A percentile compares a stretch with the other conserved stretches of the same genome.
Evolutionary conservation across 768 basidiomycete species (phyloP).

Genomic region (Trametes maxima): DNA sequence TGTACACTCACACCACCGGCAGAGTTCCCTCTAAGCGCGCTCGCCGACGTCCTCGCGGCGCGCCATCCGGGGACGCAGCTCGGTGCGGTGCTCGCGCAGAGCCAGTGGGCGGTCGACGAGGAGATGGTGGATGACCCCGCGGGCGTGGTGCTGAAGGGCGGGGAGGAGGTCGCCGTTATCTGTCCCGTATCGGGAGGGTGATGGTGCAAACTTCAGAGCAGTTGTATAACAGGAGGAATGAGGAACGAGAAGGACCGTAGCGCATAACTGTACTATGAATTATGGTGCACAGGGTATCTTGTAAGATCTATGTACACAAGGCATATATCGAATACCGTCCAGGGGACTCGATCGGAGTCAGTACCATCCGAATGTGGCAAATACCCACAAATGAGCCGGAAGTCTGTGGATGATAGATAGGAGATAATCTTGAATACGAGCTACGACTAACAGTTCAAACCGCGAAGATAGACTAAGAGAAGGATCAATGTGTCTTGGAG

Average conservation of each 20-base stretch:
- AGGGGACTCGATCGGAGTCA: no score
- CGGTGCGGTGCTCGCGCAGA: conserved; percentile 54
- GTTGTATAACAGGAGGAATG: not conserved
- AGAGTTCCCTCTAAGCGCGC: conserved; percentile 52
- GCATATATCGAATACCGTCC: no score
- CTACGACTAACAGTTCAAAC: no score
- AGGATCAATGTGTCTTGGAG: no score
- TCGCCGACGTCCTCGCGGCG: conserved; percentile 52
- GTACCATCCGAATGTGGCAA: no score
- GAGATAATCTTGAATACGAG: no score
- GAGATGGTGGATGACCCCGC: conserved; percentile 73
- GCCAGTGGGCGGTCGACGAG: conserved; percentile 79
- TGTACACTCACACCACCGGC: conserved; percentile 26
- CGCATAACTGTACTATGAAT: no score
- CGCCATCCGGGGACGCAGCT: conserved; percentile 56
- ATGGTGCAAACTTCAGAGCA: not conserved
- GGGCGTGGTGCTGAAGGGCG: conserved; percentile 55
- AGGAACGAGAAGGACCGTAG: not conserved
- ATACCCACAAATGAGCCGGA: no score
- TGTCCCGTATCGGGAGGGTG: conserved; percentile 83
- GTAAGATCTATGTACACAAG: no score
- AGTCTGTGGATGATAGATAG: no score
- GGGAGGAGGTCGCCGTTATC: conserved; percentile 80
- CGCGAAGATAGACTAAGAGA: no score
- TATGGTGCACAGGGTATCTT: no score